These are phyloP conservation scores for Ascochyta rabiei DNA, from an alignment of 2,329 filamentous ascomycete species.

Conservation along the genomic window DNA sequence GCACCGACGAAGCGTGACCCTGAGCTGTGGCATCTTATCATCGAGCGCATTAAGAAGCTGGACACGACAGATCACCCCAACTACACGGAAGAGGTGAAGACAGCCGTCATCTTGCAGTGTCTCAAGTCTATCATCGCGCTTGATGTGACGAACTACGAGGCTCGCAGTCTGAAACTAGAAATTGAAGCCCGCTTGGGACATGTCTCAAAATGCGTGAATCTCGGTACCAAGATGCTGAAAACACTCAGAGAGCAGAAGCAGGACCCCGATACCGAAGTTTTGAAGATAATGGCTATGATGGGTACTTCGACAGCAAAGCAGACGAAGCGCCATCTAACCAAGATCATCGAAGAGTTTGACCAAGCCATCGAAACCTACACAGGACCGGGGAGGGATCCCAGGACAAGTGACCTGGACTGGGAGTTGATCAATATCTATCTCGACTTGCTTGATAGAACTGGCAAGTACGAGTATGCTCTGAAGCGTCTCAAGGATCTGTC, in stretches of 20 bases:
- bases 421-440: constrained; percentile 84
- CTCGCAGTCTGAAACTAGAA: constrained; percentile 61
- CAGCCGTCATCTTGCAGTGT: constrained; percentile 38
- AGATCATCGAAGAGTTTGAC: constrained; percentile 59
- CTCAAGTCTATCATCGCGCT: constrained; percentile 58
- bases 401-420: constrained; percentile 67
- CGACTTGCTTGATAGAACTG: constrained; percentile 74
- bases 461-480: constrained; percentile 70
- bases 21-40: constrained; percentile 63
- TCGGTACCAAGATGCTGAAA: constrained; percentile 61
- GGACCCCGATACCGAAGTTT: constrained; percentile 55
- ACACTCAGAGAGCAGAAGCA: constrained; percentile 53
- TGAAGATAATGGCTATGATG: constrained; percentile 63
- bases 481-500: constrained; percentile 72
- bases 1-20: constrained; percentile 63
- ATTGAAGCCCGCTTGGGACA: constrained; percentile 57
- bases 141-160: constrained; percentile 58
- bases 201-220: constrained; percentile 39
- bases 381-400: constrained; percentile 48
- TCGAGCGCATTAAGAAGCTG: constrained; percentile 58
- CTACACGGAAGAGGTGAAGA: constrained; percentile 37
- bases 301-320: constrained; percentile 58
- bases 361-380: constrained; percentile 57
- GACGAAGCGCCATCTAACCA: constrained; percentile 53
- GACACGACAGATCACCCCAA: constrained; percentile 43